Conservation (phyloP, 2,329 filamentous ascomycete genomes). For the Ceratocystis alfenasii region DNA sequence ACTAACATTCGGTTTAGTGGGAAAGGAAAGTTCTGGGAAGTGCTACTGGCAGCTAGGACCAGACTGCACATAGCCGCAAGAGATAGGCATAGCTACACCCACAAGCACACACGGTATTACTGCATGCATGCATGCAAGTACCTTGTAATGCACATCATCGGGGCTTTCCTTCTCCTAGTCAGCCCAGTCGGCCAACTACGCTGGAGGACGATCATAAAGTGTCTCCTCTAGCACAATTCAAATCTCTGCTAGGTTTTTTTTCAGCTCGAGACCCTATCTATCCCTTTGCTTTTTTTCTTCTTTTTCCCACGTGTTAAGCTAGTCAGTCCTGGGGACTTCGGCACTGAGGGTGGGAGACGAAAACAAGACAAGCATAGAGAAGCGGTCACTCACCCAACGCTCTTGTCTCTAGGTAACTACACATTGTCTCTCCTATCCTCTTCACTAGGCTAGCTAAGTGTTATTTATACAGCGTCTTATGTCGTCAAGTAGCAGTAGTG, state of each 20-base stretch:
- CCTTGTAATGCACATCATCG: background rate
- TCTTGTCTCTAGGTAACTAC: background rate
- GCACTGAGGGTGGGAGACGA: background rate
- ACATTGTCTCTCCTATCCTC: background rate
- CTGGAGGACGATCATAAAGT: background rate
- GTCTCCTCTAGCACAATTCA: background rate
- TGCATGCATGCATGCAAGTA: background rate
- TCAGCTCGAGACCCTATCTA: background rate
- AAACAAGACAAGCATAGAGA: slow-evolving; percentile 1
- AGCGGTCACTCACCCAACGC: background rate
- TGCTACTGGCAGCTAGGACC: too few relatives aligned
- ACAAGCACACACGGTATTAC: background rate
- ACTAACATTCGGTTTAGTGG: too few relatives aligned
- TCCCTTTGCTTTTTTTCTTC: background rate
- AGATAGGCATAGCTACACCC: background rate
- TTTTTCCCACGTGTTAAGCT: slow-evolving; percentile 5
- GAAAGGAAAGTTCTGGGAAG: background rate
- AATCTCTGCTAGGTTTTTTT: background rate
- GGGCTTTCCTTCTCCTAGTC: background rate
- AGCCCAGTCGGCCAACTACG: background rate
- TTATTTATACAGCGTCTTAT: too few relatives aligned
- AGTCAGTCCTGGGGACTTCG: background rate
- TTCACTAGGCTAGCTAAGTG: too few relatives aligned
- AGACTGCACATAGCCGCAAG: background rate
- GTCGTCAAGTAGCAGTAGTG: background rate